A percentile compares a stretch with the other conserved stretches of the same genome.
Evolutionary conservation across 1,139 yeast genomes (phyloP).

Genomic region (Taphrina pruni): DNA sequence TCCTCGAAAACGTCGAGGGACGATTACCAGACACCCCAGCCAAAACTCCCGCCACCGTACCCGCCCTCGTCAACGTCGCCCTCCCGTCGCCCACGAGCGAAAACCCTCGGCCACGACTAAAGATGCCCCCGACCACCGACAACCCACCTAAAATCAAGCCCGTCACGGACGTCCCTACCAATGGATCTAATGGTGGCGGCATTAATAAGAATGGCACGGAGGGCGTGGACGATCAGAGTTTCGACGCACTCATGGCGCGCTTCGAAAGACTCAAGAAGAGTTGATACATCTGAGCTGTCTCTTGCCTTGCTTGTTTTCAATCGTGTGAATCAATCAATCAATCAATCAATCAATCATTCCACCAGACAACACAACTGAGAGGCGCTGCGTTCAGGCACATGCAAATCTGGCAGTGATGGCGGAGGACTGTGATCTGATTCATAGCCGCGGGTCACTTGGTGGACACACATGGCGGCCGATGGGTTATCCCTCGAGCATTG

Average conservation of each 20-base stretch:
- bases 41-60: not conserved
- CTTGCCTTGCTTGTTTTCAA: too few relatives aligned
- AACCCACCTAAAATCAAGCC: conserved; percentile 19
- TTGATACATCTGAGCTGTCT: not conserved
- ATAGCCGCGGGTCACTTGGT: too few relatives aligned
- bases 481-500: too few relatives aligned
- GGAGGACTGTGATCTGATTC: too few relatives aligned
- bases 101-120: conserved; percentile 45
- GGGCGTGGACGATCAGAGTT: conserved; percentile 47
- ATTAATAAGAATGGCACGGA: conserved; percentile 48
- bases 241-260: conserved; percentile 56
- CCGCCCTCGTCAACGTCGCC: conserved; percentile 41
- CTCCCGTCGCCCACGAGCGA: conserved; percentile 42
- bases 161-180: conserved; percentile 24
- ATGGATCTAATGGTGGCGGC: conserved; percentile 48
- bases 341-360: too few relatives aligned
- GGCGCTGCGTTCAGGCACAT: too few relatives aligned
- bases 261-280: conserved; percentile 41
- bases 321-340: too few relatives aligned
- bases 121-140: conserved; percentile 40
- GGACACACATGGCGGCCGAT: too few relatives aligned
- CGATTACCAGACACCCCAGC: conserved; percentile 12
- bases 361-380: too few relatives aligned
- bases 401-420: too few relatives aligned
- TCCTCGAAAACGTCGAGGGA: conserved; percentile 9